Conservation (phyloP, 225 moss, liverwort and hornwort genomes). For the Physcomitrium patens region DNA sequence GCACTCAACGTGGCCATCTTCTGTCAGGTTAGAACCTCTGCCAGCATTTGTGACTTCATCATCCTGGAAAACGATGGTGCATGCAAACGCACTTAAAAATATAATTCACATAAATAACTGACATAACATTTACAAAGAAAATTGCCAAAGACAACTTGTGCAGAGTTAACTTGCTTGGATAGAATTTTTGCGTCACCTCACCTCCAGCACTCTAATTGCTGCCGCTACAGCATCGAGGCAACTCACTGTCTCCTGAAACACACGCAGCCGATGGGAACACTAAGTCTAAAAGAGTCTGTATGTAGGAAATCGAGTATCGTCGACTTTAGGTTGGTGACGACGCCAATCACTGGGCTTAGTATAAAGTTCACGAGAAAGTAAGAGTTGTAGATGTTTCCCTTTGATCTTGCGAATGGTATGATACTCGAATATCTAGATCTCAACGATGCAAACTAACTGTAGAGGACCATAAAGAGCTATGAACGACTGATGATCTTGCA, state of each 20-base stretch:
- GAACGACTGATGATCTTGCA: neutral
- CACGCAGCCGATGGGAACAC: conserved; percentile 25
- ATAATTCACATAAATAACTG: neutral
- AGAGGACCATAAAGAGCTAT: conserved; percentile 11
- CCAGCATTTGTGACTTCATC: conserved; percentile 97
- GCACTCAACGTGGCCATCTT: conserved; percentile 90
- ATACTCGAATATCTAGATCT: conserved; percentile 20
- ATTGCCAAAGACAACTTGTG: conserved; percentile 5
- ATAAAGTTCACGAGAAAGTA: conserved; percentile 4
- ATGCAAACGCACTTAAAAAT: conserved; percentile 17
- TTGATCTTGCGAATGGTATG: conserved; percentile 9
- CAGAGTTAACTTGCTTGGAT: neutral
- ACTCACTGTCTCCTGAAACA: conserved; percentile 68
- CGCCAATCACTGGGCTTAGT: conserved; percentile 1
- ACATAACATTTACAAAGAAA: conserved; percentile 21
- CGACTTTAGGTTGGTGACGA: neutral
- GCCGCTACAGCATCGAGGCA: conserved; percentile 89
- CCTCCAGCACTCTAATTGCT: conserved; percentile 94
- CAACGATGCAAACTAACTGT: conserved; percentile 8
- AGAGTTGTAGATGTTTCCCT: neutral
- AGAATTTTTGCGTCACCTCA: conserved; percentile 34
- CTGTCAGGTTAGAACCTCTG: conserved; percentile 90
- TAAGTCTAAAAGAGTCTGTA: conserved; percentile 6
- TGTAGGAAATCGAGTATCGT: conserved; percentile 4
- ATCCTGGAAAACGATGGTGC: conserved; percentile 63